Evolutionary conservation across 2,329 filamentous ascomycete genomes (phyloP).

Genomic region (Penicillium sp.): DNA sequence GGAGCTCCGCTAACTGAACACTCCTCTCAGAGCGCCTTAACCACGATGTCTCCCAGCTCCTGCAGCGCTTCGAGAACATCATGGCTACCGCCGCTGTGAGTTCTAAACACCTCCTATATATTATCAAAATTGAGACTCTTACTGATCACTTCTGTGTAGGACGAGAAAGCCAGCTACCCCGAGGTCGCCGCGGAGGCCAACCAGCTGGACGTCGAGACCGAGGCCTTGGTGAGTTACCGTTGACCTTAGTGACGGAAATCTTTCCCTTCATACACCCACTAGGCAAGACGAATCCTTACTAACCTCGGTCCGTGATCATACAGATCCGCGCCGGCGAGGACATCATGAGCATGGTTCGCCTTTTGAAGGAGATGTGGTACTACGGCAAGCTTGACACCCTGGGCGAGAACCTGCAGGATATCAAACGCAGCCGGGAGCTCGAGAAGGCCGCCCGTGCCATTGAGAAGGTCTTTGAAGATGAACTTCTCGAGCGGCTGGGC

Average conservation of each 20-base stretch:
- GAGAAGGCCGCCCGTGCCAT: slow-evolving; percentile 53
- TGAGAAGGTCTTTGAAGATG: slow-evolving; percentile 45
- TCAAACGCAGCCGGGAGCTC: slow-evolving; percentile 45
- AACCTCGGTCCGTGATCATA: neutral
- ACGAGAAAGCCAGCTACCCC: slow-evolving; percentile 55
- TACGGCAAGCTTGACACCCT: slow-evolving; percentile 66
- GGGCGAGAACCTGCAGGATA: slow-evolving; percentile 45
- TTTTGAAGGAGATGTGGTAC: slow-evolving; percentile 68
- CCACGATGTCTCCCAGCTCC: slow-evolving; percentile 47
- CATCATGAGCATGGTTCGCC: slow-evolving; percentile 60
- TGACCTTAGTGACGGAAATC: neutral
- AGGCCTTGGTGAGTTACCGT: slow-evolving; percentile 54
- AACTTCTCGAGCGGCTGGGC: slow-evolving; percentile 27
- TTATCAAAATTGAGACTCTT: neutral
- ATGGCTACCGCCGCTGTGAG: slow-evolving; percentile 55
- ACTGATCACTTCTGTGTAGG: slow-evolving; percentile 34
- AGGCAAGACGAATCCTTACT: neutral
- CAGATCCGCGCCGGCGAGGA: slow-evolving; percentile 65
- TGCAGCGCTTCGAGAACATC: slow-evolving; percentile 59
- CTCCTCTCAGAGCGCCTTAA: slow-evolving; percentile 47
- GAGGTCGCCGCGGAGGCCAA: slow-evolving; percentile 60
- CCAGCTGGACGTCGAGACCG: slow-evolving; percentile 61
- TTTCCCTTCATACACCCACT: neutral
- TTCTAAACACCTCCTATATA: neutral
- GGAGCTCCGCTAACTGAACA: neutral